Evolutionary conservation across 2,329 filamentous ascomycete genomes (phyloP).

Genomic region (Aureobasidium namibiae): DNA sequence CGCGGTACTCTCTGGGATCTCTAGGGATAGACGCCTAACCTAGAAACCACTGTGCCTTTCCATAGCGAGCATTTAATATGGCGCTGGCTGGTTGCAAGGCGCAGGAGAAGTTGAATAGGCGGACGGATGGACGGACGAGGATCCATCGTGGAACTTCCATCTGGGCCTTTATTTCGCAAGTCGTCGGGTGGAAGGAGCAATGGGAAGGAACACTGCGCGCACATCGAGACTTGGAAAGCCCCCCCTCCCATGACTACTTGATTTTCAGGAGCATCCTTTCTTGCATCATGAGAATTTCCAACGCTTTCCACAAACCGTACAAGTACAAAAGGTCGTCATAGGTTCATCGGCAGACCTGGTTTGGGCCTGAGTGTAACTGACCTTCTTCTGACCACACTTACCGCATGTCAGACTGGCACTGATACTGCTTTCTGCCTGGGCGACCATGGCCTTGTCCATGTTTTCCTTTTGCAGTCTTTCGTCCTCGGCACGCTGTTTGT

Average conservation of each 20-base stretch:
- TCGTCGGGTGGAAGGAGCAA: neutral
- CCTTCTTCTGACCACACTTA: constrained; percentile 87
- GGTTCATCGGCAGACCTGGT: constrained; percentile 93
- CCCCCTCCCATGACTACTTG: too few relatives aligned
- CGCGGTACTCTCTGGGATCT: too few relatives aligned
- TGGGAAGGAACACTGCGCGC: too few relatives aligned
- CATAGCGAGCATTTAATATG: too few relatives aligned
- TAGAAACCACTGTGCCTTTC: too few relatives aligned
- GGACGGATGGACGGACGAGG: neutral
- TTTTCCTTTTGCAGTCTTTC: constrained; percentile 77
- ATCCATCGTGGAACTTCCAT: too few relatives aligned
- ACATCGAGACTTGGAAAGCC: too few relatives aligned
- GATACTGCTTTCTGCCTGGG: constrained; percentile 84
- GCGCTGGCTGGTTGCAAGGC: too few relatives aligned
- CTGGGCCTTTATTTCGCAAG: too few relatives aligned
- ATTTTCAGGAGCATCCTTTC: too few relatives aligned
- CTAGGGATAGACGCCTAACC: too few relatives aligned
- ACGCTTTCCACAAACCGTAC: constrained; percentile 42
- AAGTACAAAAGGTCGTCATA: constrained; percentile 50
- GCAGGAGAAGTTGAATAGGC: neutral
- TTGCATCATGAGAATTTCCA: constrained; percentile 44
- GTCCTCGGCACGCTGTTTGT: constrained; percentile 69
- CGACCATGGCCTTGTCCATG: constrained; percentile 94
- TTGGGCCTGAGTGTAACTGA: constrained; percentile 93
- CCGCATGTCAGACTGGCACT: constrained; percentile 80